Conservation (phyloP, 2,329 filamentous ascomycete genomes). For the Ophiostoma pallidulum region DNA sequence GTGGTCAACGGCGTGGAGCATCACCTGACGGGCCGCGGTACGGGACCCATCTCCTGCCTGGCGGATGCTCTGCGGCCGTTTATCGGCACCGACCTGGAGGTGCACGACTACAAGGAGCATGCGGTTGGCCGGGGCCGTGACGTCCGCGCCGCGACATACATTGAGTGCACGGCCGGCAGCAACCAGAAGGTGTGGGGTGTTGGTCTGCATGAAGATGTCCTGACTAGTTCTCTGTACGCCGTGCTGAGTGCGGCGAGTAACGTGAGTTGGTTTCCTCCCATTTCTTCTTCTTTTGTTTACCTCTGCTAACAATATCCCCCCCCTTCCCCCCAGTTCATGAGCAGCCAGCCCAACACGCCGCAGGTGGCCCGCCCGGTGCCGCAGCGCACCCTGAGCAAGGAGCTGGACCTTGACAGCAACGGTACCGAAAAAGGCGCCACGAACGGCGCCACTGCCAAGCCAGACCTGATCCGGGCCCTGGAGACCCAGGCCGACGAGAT, state of each 20-base stretch:
- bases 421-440: slow-evolving; percentile 5
- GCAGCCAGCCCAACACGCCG: slow-evolving; percentile 60
- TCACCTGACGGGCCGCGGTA: slow-evolving; percentile 69
- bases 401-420: slow-evolving; percentile 26
- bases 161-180: slow-evolving; percentile 68
- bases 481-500: slow-evolving; percentile 26
- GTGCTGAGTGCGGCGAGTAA: slow-evolving; percentile 77
- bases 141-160: slow-evolving; percentile 91
- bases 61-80: slow-evolving; percentile 70
- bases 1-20: slow-evolving; percentile 74
- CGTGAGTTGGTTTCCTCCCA: slow-evolving; percentile 45
- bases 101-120: slow-evolving; percentile 94
- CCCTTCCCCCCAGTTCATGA: slow-evolving; percentile 58
- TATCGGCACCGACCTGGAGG: slow-evolving; percentile 71
- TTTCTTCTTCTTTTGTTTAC: neutral
- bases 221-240: slow-evolving; percentile 80
- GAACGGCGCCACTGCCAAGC: slow-evolving; percentile 11
- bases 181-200: slow-evolving; percentile 79
- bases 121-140: slow-evolving; percentile 72
- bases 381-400: slow-evolving; percentile 36
- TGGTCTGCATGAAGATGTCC: slow-evolving; percentile 85
- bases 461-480: slow-evolving; percentile 25
- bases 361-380: slow-evolving; percentile 46
- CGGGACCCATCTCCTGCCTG: slow-evolving; percentile 82
- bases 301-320: neutral